A percentile compares a stretch with the other conserved stretches of the same genome.
Conservation (phyloP, 305 asterid species). For the Rubia balearica region DNA sequence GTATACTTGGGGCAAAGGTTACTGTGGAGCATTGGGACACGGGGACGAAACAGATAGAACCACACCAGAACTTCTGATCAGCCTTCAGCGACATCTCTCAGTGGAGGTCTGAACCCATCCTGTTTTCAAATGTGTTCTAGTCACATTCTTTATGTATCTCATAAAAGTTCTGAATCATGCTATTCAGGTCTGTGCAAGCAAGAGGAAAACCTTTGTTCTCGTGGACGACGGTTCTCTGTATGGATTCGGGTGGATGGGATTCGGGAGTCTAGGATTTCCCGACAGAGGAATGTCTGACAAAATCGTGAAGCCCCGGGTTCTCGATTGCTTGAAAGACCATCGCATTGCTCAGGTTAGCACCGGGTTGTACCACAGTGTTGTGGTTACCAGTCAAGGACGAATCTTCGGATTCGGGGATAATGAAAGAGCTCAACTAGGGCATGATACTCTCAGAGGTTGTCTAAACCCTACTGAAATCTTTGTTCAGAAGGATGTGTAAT, state of each 20-base stretch:
- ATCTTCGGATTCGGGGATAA: constrained; percentile 79
- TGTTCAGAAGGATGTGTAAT: constrained; percentile 17
- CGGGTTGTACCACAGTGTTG: constrained; percentile 71
- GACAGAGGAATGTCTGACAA: constrained; percentile 54
- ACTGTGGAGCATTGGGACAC: constrained; percentile 83
- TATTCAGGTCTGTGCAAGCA: constrained; percentile 71
- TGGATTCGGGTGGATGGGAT: constrained; percentile 82
- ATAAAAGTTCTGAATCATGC: background rate
- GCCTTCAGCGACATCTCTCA: constrained; percentile 47
- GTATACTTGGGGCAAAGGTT: constrained; percentile 88
- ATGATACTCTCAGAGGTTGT: constrained; percentile 55
- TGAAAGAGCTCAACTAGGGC: constrained; percentile 82
- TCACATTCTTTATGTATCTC: background rate
- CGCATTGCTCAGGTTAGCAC: constrained; percentile 77
- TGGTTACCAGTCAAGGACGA: constrained; percentile 49
- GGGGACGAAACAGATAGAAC: constrained; percentile 80
- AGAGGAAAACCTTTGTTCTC: constrained; percentile 69
- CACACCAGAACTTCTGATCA: constrained; percentile 45
- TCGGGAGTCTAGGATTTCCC: constrained; percentile 75
- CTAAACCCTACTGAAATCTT: constrained; percentile 59
- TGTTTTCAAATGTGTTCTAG: background rate
- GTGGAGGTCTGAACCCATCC: constrained; percentile 47
- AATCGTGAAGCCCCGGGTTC: constrained; percentile 48
- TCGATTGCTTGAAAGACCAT: constrained; percentile 51
- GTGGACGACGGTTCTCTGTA: constrained; percentile 60